These are phyloP conservation scores for Magnaporthiopsis poae DNA, from an alignment of 2,329 filamentous ascomycete genomes.

Conservation along the genomic window DNA sequence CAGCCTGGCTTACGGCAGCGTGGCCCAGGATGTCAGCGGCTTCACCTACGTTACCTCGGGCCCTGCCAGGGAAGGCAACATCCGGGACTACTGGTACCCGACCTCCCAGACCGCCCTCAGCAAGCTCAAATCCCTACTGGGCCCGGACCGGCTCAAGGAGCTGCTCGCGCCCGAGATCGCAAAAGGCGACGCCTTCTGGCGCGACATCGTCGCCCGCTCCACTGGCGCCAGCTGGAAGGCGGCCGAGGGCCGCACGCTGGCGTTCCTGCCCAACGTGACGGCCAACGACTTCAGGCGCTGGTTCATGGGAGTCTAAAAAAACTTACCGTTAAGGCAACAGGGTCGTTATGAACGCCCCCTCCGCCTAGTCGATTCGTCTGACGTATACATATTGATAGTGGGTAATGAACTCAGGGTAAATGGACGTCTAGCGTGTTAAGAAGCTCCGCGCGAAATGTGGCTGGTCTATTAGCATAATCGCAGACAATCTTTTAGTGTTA, in stretches of 20 bases:
- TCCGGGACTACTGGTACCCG: conserved; percentile 6
- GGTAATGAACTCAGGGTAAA: no score
- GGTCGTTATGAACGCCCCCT: no score
- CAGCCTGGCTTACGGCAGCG: neutral
- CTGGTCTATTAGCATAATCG: no score
- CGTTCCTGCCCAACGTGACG: conserved; percentile 19
- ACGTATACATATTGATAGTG: no score
- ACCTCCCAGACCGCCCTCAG: conserved; percentile 4
- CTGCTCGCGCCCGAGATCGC: conserved; percentile 17
- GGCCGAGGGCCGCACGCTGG: conserved; percentile 17
- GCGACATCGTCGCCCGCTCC: conserved; percentile 14
- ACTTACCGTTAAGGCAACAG: no score
- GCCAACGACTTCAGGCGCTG: conserved; percentile 17
- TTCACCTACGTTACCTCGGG: conserved; percentile 4
- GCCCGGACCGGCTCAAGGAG: conserved; percentile 15
- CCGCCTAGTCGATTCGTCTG: no score
- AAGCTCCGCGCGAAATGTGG: no score
- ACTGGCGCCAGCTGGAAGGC: conserved; percentile 13
- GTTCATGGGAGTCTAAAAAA: no score
- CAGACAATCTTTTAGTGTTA: no score
- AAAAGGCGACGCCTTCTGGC: conserved; percentile 18
- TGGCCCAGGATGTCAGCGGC: conserved; percentile 3
- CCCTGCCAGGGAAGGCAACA: neutral
- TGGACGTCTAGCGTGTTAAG: no score
- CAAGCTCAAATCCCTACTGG: conserved; percentile 17